Evolutionary conservation across 1,284 basidiomycete species (phyloP).

Genomic region (Ganoderma lingzhi): DNA sequence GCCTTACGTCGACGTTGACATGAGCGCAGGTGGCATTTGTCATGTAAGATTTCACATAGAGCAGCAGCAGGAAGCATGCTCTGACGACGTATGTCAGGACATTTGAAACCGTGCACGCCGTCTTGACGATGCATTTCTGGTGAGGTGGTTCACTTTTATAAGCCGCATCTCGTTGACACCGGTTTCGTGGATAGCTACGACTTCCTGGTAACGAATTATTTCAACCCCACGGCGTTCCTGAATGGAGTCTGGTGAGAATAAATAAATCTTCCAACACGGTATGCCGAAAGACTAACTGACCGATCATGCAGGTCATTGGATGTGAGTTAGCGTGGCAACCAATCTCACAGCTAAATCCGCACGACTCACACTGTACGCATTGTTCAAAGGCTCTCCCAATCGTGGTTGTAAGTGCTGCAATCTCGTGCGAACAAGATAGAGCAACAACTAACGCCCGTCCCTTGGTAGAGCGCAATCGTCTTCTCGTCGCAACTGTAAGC

Average conservation of each 20-base stretch:
- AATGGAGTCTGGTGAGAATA: conserved; percentile 1
- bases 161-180: too few species aligned
- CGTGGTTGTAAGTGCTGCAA: not conserved
- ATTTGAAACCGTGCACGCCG: conserved; percentile 4
- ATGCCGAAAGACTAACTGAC: not conserved
- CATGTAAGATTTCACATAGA: not conserved
- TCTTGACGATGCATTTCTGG: conserved; percentile 11
- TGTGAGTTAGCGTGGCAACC: not conserved
- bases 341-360: not conserved
- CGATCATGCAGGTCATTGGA: not conserved
- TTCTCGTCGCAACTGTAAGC: conserved; percentile 2
- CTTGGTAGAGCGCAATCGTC: conserved; percentile 1
- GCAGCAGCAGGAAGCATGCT: not conserved
- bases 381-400: not conserved
- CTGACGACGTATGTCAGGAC: not conserved
- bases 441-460: not conserved
- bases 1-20: not conserved
- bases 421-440: not conserved
- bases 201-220: conserved; percentile 10
- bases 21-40: conserved; percentile 4
- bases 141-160: not conserved
- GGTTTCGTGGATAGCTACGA: not conserved
- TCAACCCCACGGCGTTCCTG: not conserved
- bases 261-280: too few species aligned
- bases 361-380: not conserved